Evolutionary conservation across 169 alveolate genomes (phyloP).

Genomic region (Cryptosporidium viatorum): DNA sequence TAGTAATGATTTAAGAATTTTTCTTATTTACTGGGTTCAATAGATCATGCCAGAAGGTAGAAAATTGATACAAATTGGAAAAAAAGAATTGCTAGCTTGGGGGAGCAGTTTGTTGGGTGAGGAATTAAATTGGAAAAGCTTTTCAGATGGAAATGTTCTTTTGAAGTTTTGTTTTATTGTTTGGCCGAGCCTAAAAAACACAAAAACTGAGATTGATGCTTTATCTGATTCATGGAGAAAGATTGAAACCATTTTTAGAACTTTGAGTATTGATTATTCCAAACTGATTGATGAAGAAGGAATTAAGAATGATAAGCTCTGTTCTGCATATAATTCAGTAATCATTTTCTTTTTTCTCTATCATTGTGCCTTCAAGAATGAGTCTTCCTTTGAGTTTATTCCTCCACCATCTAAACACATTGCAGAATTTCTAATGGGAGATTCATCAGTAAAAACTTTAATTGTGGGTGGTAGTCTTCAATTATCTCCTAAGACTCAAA

Average conservation of each 20-base stretch:
- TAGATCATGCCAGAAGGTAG: constrained; percentile 35
- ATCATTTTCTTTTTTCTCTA: constrained; percentile 53
- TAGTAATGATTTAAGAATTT: not conserved
- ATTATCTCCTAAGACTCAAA: constrained; percentile 65
- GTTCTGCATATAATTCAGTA: constrained; percentile 42
- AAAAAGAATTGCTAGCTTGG: constrained; percentile 51
- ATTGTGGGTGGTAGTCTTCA: constrained; percentile 71
- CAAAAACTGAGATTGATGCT: constrained; percentile 17
- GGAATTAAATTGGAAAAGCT: constrained; percentile 46
- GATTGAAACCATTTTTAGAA: constrained; percentile 52
- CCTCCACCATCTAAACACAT: constrained; percentile 53
- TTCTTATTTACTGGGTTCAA: not conserved
- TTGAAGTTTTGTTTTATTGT: constrained; percentile 56
- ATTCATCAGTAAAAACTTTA: constrained; percentile 50
- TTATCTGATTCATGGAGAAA: constrained; percentile 48
- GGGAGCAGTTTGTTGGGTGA: constrained; percentile 35
- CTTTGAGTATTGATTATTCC: constrained; percentile 38
- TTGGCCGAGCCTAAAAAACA: constrained; percentile 53
- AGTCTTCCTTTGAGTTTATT: constrained; percentile 62
- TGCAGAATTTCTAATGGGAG: constrained; percentile 69
- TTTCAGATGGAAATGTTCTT: constrained; percentile 24
- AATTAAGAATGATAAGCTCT: constrained; percentile 38
- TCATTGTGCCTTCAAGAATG: constrained; percentile 69
- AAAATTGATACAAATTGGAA: constrained; percentile 53
- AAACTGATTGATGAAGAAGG: constrained; percentile 58